Evolutionary conservation across 169 alveolate species (phyloP).

Genomic region (Besnoitia besnoiti): DNA sequence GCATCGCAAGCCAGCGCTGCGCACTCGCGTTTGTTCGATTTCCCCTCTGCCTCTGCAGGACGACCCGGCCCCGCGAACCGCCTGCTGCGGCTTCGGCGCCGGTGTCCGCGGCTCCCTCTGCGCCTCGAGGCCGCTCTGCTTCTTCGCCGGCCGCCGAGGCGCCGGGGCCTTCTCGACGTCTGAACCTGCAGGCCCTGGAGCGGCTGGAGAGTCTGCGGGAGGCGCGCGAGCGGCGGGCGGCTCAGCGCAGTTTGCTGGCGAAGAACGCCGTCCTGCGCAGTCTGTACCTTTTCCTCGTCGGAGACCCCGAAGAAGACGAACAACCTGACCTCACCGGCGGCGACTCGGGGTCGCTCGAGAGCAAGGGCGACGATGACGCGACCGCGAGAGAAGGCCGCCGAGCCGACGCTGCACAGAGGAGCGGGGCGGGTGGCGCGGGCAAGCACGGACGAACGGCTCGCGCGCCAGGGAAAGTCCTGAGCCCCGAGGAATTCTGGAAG

Average conservation of each 20-base stretch:
- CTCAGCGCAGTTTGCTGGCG: conserved; percentile 37
- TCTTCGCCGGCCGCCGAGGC: not conserved
- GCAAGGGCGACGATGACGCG: not conserved
- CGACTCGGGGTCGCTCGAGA: not conserved
- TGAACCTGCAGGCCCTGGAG: conserved; percentile 5
- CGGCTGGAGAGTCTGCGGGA: conserved; percentile 33
- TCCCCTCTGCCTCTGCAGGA: not conserved
- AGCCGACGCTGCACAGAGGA: not conserved
- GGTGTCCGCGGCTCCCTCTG: not conserved
- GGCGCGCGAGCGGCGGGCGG: conserved; percentile 11
- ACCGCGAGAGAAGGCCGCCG: not conserved
- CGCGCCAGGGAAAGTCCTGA: not conserved
- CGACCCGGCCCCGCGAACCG: not conserved
- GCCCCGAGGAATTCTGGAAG: conserved; percentile 49
- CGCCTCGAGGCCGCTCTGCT: not conserved
- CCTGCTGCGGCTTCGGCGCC: not conserved
- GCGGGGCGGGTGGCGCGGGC: not conserved
- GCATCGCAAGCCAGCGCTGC: too few relatives aligned
- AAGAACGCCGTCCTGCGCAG: conserved; percentile 6
- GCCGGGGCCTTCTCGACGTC: not conserved
- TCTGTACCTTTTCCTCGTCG: conserved; percentile 43
- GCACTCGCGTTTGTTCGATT: too few relatives aligned
- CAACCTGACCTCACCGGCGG: not conserved
- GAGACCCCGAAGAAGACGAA: conserved; percentile 37
- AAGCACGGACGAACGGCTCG: not conserved